These are phyloP conservation scores for Sicyos baderoa DNA, from an alignment of 306 rosid genomes.

Conservation along the genomic window DNA sequence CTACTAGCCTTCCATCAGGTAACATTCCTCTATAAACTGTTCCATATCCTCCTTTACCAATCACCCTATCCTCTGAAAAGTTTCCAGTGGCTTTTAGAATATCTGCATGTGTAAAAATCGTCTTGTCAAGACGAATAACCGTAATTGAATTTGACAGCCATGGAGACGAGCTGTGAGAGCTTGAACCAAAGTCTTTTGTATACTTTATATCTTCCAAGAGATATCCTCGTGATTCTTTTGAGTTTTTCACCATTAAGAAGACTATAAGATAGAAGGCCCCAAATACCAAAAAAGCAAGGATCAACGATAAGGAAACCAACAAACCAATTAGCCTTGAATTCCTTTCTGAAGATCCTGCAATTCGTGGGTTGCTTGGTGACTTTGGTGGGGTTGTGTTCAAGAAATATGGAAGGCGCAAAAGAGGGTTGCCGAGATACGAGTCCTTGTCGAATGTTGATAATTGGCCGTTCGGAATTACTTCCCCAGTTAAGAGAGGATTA, in stretches of 20 bases:
- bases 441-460: slow-evolving; percentile 57
- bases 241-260: slow-evolving; percentile 36
- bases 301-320: slow-evolving; percentile 31
- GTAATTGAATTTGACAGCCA: slow-evolving; percentile 59
- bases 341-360: slow-evolving; percentile 14
- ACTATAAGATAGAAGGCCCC: slow-evolving; percentile 42
- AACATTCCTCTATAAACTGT: slow-evolving; percentile 74
- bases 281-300: slow-evolving; percentile 39
- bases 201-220: slow-evolving; percentile 39
- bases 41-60: slow-evolving; percentile 92
- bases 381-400: slow-evolving; percentile 24
- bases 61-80: slow-evolving; percentile 69
- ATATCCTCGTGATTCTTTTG: slow-evolving; percentile 34
- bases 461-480: slow-evolving; percentile 47
- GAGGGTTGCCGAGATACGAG: slow-evolving; percentile 65
- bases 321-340: slow-evolving; percentile 28
- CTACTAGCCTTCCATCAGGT: slow-evolving; percentile 67
- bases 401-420: slow-evolving; percentile 47
- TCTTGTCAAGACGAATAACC: slow-evolving; percentile 71
- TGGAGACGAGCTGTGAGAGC: slow-evolving; percentile 49
- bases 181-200: slow-evolving; percentile 33
- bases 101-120: slow-evolving; percentile 70
- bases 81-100: slow-evolving; percentile 65
- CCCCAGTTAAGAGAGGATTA: slow-evolving; percentile 62
- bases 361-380: slow-evolving; percentile 3